Conservation (phyloP, 2,329 filamentous ascomycete genomes). For the Pezicula neosporulosa region DNA sequence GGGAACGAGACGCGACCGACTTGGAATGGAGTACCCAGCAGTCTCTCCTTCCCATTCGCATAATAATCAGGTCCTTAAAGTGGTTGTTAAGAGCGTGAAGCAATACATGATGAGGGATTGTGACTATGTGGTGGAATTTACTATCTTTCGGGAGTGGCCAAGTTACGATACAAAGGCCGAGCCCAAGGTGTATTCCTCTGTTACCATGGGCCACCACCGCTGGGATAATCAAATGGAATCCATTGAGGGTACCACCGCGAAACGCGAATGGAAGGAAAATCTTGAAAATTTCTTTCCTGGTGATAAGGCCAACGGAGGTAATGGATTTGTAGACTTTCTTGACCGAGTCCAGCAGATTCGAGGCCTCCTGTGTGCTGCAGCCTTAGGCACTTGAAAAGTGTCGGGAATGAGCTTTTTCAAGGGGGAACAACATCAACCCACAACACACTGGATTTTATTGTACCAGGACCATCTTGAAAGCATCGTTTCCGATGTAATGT, state of each 20-base stretch:
- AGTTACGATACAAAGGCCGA: slow-evolving; percentile 12
- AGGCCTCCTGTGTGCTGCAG: slow-evolving; percentile 1
- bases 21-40: slow-evolving; percentile 20
- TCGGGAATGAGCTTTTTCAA: too few species aligned
- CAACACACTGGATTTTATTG: too few species aligned
- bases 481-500: not conserved
- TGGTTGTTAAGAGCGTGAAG: slow-evolving; percentile 20
- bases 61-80: slow-evolving; percentile 13
- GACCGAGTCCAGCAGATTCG: not conserved
- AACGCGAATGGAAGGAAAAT: slow-evolving; percentile 18
- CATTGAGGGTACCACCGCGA: slow-evolving; percentile 14
- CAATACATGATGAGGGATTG: slow-evolving; percentile 18
- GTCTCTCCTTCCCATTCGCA: slow-evolving; percentile 8
- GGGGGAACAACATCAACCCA: too few species aligned
- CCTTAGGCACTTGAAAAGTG: too few species aligned
- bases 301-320: slow-evolving; percentile 1
- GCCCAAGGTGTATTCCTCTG: slow-evolving; percentile 17
- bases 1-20: slow-evolving; percentile 12
- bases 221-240: slow-evolving; percentile 26
- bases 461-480: not conserved
- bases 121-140: slow-evolving; percentile 24
- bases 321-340: slow-evolving; percentile 17
- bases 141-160: slow-evolving; percentile 25
- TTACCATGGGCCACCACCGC: slow-evolving; percentile 23
- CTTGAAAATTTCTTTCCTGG: slow-evolving; percentile 20